Conservation (phyloP, 1,284 basidiomycete genomes). For the Cryptococcus sp. region DNA sequence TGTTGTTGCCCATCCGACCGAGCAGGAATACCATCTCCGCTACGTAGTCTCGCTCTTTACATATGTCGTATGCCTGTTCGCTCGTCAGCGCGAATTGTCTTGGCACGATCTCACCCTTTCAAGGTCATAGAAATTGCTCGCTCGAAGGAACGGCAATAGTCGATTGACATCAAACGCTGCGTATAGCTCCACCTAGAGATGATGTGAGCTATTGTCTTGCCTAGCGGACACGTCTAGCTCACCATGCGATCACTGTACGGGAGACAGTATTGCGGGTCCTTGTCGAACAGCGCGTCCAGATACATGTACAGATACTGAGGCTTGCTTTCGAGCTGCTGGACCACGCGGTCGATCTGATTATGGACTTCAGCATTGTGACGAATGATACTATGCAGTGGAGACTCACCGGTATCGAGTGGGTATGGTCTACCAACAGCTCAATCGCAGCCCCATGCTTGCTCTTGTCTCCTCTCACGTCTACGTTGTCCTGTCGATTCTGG, state of each 20-base stretch:
- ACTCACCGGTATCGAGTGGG: slow-evolving; percentile 89
- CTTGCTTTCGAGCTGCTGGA: slow-evolving; percentile 76
- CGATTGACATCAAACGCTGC: slow-evolving; percentile 79
- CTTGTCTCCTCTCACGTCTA: slow-evolving; percentile 18
- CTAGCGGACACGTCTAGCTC: slow-evolving; percentile 16
- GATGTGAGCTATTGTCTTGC: slow-evolving; percentile 1
- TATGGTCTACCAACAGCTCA: slow-evolving; percentile 85
- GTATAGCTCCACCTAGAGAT: slow-evolving; percentile 74
- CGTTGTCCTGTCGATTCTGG: slow-evolving; percentile 71
- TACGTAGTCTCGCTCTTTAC: slow-evolving; percentile 81
- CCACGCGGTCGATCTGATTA: slow-evolving; percentile 75
- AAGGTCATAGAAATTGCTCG: slow-evolving; percentile 87
- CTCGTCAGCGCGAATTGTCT: slow-evolving; percentile 49
- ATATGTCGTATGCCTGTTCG: slow-evolving; percentile 72
- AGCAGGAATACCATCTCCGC: slow-evolving; percentile 97
- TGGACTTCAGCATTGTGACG: background rate
- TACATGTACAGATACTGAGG: slow-evolving; percentile 89
- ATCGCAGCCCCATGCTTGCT: slow-evolving; percentile 67
- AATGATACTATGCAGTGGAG: background rate
- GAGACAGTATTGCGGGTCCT: slow-evolving; percentile 77
- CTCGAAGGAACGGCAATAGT: slow-evolving; percentile 87
- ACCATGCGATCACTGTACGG: slow-evolving; percentile 84
- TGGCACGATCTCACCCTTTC: slow-evolving; percentile 63
- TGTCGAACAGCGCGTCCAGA: slow-evolving; percentile 84
- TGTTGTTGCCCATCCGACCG: slow-evolving; percentile 96